These are phyloP conservation scores for Pleurostoma richardsiae DNA, from an alignment of 2,329 filamentous ascomycete species.

Conservation along the genomic window DNA sequence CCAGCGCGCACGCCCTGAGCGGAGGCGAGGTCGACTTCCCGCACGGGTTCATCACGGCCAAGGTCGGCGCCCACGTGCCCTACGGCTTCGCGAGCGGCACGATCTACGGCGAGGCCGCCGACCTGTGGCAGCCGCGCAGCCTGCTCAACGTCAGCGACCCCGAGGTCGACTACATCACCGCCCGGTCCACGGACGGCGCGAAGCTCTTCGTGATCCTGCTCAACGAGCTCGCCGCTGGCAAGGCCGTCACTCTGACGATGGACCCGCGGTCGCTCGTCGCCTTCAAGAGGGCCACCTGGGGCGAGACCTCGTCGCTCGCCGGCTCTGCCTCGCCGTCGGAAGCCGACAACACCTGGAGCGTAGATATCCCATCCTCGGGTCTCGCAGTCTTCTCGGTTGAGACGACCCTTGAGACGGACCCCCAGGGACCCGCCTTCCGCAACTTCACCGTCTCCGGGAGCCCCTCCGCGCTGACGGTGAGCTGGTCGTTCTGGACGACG, in stretches of 20 bases:
- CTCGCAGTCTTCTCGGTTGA: constrained; percentile 1
- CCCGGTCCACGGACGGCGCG: constrained; percentile 1
- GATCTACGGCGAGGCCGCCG: constrained; percentile 4
- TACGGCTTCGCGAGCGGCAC: constrained; percentile 5
- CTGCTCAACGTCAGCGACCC: constrained; percentile 1
- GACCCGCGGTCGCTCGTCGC: constrained; percentile 2
- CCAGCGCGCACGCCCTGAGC: constrained; percentile 3
- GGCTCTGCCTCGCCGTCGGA: not conserved
- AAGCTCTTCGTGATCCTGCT: constrained; percentile 5
- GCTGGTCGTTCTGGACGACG: constrained; percentile 8
- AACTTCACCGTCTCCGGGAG: constrained; percentile 1
- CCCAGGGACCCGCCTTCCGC: constrained; percentile 2
- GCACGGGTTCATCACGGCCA: constrained; percentile 7
- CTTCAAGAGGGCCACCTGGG: constrained; percentile 1
- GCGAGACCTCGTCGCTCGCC: not conserved
- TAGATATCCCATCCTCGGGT: not conserved
- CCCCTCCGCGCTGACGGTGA: not conserved
- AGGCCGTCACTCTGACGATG: not conserved
- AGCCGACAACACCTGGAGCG: constrained; percentile 2
- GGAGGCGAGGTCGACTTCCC: constrained; percentile 6
- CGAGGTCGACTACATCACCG: constrained; percentile 6
- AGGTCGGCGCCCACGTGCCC: constrained; percentile 9
- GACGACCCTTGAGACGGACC: constrained; percentile 3
- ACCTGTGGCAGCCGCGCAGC: constrained; percentile 4
- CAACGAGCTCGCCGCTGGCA: not conserved